These are phyloP conservation scores for Fraxinus cuspidata DNA, from an alignment of 257 asterid genomes.

Conservation along the genomic window DNA sequence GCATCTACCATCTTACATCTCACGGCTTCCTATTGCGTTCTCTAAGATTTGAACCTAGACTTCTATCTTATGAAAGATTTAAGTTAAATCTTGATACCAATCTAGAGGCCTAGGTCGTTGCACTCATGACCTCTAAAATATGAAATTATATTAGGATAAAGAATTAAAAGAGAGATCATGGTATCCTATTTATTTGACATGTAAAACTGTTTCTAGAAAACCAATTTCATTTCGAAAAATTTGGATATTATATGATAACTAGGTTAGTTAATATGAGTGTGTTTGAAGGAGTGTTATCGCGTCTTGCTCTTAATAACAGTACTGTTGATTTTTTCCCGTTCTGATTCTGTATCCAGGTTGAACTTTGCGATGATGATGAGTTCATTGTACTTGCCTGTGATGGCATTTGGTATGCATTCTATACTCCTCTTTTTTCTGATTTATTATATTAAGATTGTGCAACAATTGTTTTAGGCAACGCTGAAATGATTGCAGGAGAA, in stretches of 20 bases:
- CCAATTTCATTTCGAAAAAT: background rate
- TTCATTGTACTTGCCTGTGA: slow-evolving; percentile 60
- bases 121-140: too few relatives aligned
- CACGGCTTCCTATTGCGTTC: too few relatives aligned
- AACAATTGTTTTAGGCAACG: background rate
- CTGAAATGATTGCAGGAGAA: background rate
- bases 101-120: too few relatives aligned
- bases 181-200: background rate
- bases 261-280: background rate
- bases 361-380: slow-evolving; percentile 46
- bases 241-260: background rate
- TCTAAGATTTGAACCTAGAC: too few relatives aligned
- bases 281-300: background rate
- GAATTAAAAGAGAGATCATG: background rate
- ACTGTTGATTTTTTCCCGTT: background rate
- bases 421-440: background rate
- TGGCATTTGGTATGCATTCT: slow-evolving; percentile 43
- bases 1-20: too few relatives aligned
- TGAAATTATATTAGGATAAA: background rate
- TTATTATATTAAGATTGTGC: background rate
- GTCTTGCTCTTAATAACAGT: background rate
- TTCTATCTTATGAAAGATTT: too few relatives aligned
- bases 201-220: background rate
- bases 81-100: background rate
- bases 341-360: slow-evolving; percentile 32